phyloP scores from a whole-genome alignment of 768 basidiomycete species.

The Basidioascus undulatus region DNA sequence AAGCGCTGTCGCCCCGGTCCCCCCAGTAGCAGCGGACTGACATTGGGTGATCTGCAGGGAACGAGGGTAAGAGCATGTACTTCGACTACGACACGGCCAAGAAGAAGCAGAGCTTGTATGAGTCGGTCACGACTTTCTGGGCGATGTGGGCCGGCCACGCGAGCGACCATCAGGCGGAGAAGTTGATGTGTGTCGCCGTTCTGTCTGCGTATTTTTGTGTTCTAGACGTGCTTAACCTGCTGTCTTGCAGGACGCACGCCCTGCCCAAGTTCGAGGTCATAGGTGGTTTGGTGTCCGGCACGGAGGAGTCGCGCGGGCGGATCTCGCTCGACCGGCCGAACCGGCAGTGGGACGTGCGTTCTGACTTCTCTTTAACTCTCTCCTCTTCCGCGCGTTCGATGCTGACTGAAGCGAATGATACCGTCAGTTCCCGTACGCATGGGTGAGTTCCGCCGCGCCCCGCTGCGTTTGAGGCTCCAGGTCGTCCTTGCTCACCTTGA shows the following conservation, averaged over 20 bases:
- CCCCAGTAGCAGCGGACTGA: too few species aligned
- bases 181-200: slow-evolving; percentile 48
- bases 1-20: too few species aligned
- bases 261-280: slow-evolving; percentile 89
- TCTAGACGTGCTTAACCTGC: slow-evolving; percentile 1
- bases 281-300: slow-evolving; percentile 84
- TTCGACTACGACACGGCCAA: slow-evolving; percentile 88
- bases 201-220: neutral
- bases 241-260: slow-evolving; percentile 38
- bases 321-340: slow-evolving; percentile 90
- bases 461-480: neutral
- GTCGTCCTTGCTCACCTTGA: slow-evolving; percentile 7
- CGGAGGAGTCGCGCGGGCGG: slow-evolving; percentile 83
- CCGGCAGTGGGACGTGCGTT: slow-evolving; percentile 69
- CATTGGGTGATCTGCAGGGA: too few species aligned
- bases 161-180: slow-evolving; percentile 81
- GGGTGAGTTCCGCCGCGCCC: slow-evolving; percentile 5
- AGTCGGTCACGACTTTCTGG: slow-evolving; percentile 93
- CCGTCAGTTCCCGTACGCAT: slow-evolving; percentile 50
- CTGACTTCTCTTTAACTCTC: neutral
- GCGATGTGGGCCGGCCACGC: slow-evolving; percentile 93
- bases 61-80: slow-evolving; percentile 79
- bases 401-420: neutral
- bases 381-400: neutral
- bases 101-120: slow-evolving; percentile 77